Conservation (phyloP, 116 monocot genomes). For the Dioscorea cayenensis region DNA sequence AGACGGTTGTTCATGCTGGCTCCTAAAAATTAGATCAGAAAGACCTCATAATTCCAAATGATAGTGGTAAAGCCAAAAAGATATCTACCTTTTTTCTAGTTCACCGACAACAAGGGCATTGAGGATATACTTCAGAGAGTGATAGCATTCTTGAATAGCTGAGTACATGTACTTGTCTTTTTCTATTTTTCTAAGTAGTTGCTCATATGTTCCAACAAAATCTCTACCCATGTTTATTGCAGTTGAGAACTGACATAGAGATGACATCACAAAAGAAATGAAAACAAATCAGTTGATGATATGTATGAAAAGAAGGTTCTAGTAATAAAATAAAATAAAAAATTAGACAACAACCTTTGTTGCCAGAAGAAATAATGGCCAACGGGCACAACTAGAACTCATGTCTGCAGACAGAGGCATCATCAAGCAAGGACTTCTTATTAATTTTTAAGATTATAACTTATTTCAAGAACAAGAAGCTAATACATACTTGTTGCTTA, state of each 20-base stretch:
- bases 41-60: too few relatives aligned
- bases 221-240: constrained; percentile 58
- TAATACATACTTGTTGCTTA: constrained; percentile 50
- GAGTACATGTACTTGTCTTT: constrained; percentile 63
- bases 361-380: constrained; percentile 77
- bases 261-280: neutral
- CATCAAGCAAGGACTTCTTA: constrained; percentile 14
- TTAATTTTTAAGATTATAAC: neutral
- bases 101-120: constrained; percentile 42
- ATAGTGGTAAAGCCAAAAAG: constrained; percentile 1
- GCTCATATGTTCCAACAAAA: constrained; percentile 37
- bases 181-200: constrained; percentile 42
- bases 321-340: neutral
- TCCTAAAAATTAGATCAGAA: neutral
- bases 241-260: constrained; percentile 40
- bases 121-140: constrained; percentile 45
- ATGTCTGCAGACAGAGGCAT: constrained; percentile 44
- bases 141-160: constrained; percentile 66
- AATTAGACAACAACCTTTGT: constrained; percentile 36
- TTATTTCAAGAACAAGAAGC: neutral
- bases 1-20: neutral
- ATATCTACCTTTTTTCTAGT: constrained; percentile 54
- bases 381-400: constrained; percentile 21
- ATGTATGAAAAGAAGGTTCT: constrained; percentile 2
- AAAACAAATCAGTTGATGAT: neutral